phyloP scores from a whole-genome alignment of 1,284 basidiomycete species.

The Inonotus obliquus region DNA sequence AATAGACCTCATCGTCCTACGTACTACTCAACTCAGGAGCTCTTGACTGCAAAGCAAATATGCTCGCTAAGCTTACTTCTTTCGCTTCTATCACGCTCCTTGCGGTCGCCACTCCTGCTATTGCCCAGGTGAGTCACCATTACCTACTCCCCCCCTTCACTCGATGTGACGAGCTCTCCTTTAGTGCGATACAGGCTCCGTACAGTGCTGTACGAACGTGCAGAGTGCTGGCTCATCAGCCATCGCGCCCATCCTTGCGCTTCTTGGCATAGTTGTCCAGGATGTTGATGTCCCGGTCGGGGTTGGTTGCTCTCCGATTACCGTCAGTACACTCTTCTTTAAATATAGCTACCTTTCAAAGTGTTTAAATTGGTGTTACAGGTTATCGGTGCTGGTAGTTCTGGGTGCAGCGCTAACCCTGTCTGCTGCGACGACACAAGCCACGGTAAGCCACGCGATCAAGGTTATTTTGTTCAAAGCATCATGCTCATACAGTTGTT shows the following conservation, averaged over 20 bases:
- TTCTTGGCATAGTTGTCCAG: constrained; percentile 10
- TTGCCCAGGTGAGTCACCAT: background rate
- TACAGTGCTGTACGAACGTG: constrained; percentile 16
- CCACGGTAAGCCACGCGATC: constrained; percentile 2
- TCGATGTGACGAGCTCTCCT: too few relatives aligned
- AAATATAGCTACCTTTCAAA: background rate
- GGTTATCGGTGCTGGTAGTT: constrained; percentile 9
- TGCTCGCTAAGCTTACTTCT: constrained; percentile 16
- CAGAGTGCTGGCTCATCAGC: background rate
- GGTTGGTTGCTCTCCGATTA: constrained; percentile 14
- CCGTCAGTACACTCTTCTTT: constrained; percentile 8
- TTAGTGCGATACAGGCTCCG: constrained; percentile 14
- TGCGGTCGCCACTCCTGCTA: constrained; percentile 16
- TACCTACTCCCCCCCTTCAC: too few relatives aligned
- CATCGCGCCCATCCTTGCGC: background rate
- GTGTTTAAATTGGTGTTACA: background rate
- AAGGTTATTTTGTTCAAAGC: background rate
- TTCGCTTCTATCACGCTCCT: constrained; percentile 12
- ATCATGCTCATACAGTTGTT: background rate
- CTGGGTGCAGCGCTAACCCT: background rate
- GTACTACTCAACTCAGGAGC: background rate
- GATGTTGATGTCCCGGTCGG: constrained; percentile 10
- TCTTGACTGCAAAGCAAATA: background rate
- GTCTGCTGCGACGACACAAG: constrained; percentile 19
- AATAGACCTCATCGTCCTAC: background rate